These are phyloP conservation scores for Panellus pusillus DNA, from an alignment of 768 basidiomycete genomes.

Conservation along the genomic window DNA sequence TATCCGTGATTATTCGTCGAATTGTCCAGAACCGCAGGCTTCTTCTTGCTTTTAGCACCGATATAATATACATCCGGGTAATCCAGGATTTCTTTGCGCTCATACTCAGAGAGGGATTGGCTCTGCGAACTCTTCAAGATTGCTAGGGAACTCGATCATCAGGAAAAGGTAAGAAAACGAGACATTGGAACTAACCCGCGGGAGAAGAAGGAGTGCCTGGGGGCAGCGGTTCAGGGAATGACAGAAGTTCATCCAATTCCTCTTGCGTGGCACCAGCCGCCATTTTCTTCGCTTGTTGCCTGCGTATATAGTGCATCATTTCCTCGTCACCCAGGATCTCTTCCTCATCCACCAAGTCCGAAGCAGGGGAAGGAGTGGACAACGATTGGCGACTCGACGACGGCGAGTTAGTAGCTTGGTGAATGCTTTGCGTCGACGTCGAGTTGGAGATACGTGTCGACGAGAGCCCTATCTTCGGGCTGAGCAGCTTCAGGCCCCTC, in stretches of 20 bases:
- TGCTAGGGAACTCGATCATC: slow-evolving; percentile 38
- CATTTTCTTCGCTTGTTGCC: slow-evolving; percentile 87
- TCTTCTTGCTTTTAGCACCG: slow-evolving; percentile 82
- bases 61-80: slow-evolving; percentile 81
- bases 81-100: slow-evolving; percentile 89
- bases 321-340: slow-evolving; percentile 92
- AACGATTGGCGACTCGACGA: slow-evolving; percentile 73
- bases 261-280: slow-evolving; percentile 81
- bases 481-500: slow-evolving; percentile 77
- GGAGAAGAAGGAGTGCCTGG: slow-evolving; percentile 69
- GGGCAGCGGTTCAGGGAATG: slow-evolving; percentile 87
- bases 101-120: slow-evolving; percentile 80
- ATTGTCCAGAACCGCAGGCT: slow-evolving; percentile 69
- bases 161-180: background rate
- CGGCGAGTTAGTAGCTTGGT: slow-evolving; percentile 57
- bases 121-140: slow-evolving; percentile 65
- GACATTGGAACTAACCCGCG: slow-evolving; percentile 51
- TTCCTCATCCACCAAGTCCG: slow-evolving; percentile 79
- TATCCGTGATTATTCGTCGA: slow-evolving; percentile 89
- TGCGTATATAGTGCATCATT: slow-evolving; percentile 91
- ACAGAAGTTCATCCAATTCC: slow-evolving; percentile 83
- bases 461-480: slow-evolving; percentile 71
- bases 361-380: slow-evolving; percentile 84
- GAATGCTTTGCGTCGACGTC: slow-evolving; percentile 47
- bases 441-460: slow-evolving; percentile 57